Percentiles rank a stretch among this genome's conserved stretches.
Conservation (phyloP, 352 stramenopile genomes). For the Phytophthora pseudosyringae region DNA sequence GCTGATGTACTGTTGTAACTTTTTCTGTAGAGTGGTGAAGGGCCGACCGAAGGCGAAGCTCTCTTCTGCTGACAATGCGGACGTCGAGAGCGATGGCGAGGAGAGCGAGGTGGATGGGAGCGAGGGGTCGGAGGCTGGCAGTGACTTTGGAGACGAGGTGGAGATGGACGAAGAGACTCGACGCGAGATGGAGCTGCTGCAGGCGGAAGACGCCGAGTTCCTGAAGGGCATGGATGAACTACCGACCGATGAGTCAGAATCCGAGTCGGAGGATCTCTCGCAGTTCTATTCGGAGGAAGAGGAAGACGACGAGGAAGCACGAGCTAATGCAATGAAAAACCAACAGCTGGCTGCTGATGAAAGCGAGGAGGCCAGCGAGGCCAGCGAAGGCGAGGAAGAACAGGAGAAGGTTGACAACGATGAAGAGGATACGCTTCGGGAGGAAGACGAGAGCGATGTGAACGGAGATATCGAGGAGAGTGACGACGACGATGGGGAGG, state of each 20-base stretch:
- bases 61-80: conserved; percentile 16
- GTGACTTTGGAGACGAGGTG: conserved; percentile 43
- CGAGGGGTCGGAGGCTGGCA: conserved; percentile 31
- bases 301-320: conserved; percentile 54
- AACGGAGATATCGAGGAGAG: conserved; percentile 29
- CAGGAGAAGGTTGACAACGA: conserved; percentile 17
- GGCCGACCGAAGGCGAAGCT: conserved; percentile 37
- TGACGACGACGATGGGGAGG: conserved; percentile 24
- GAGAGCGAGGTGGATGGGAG: conserved; percentile 34
- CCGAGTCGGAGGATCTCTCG: conserved; percentile 71
- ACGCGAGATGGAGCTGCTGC: conserved; percentile 73
- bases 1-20: conserved; percentile 3
- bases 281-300: conserved; percentile 75
- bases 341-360: conserved; percentile 33
- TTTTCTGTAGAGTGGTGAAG: conserved; percentile 64
- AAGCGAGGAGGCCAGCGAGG: conserved; percentile 14
- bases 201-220: conserved; percentile 86
- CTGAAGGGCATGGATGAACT: conserved; percentile 85
- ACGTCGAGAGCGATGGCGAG: conserved; percentile 33
- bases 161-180: conserved; percentile 87
- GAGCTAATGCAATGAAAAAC: conserved; percentile 63
- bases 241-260: conserved; percentile 83
- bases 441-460: conserved; percentile 37
- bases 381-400: conserved; percentile 29
- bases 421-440: conserved; percentile 34